phyloP scores from a whole-genome alignment of 2,329 filamentous ascomycete genomes.

The Pseudogymnoascus sp. region DNA sequence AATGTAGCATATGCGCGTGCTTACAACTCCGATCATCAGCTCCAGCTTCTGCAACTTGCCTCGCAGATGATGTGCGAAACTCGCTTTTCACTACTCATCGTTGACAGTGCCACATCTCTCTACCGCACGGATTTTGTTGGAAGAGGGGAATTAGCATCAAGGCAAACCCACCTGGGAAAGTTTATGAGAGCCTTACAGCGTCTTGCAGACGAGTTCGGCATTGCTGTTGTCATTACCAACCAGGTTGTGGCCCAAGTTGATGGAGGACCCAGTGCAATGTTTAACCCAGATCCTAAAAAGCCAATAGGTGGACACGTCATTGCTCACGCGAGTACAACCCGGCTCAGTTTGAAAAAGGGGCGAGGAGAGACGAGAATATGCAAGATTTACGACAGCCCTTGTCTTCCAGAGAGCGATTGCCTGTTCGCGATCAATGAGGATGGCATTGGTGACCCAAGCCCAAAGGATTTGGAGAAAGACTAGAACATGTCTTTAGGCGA shows the following conservation, averaged over 20 bases:
- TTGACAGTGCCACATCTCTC: conserved; percentile 90
- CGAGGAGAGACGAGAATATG: conserved; percentile 91
- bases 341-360: conserved; percentile 92
- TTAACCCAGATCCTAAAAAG: conserved; percentile 98
- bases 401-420: conserved; percentile 91
- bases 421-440: conserved; percentile 96
- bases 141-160: conserved; percentile 90
- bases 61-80: conserved; percentile 99
- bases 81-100: conserved; percentile 87
- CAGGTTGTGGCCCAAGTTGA: conserved; percentile 98
- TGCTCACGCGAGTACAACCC: conserved; percentile 90
- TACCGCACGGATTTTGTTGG: conserved; percentile 96
- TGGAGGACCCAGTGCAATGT: conserved; percentile 93
- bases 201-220: conserved; percentile 77
- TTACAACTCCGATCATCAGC: conserved; percentile 97
- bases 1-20: conserved; percentile 97
- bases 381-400: conserved; percentile 98
- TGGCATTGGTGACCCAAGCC: conserved; percentile 89
- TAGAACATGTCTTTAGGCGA: conserved; percentile 11
- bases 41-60: conserved; percentile 89
- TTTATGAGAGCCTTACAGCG: conserved; percentile 80
- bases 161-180: conserved; percentile 81
- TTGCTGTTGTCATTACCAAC: conserved; percentile 97
- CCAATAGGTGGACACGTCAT: conserved; percentile 99
- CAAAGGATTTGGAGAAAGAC: conserved; percentile 90